Evolutionary conservation across 495 filamentous ascomycete genomes (phyloP), one percentile per base, ranked within the genome.

Genomic region (Penicillium cosmopolitanum): DNA sequence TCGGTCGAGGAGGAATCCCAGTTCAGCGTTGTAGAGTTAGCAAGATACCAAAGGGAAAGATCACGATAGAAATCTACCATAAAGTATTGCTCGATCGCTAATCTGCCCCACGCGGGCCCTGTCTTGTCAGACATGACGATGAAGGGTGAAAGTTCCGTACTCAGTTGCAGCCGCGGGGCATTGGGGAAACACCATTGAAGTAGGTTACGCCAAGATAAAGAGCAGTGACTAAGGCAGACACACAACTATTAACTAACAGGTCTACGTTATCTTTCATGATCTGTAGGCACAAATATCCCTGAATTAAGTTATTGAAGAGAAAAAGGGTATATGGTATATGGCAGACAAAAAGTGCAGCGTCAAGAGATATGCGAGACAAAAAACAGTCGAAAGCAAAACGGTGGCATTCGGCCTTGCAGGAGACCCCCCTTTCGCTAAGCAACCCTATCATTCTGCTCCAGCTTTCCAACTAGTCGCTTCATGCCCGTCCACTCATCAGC

Each of bases 401-500:
- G 55, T 43, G 34, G 21, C 53, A 52, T 46, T 54, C 58, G n/a
- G 58, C 18, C 53, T 21, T 13, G 16, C 53, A 35, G 21, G 42
- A 56, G 57, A 54, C 13, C 11, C 35, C 18, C 35, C 18, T 12
- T 48, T 13, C 46, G 23, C 66, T 51, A 75, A 60, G 61, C 71
- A 51, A 67, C 68, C 16, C 73, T 69, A 64, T 79, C 78, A 59
- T 76, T 78, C 58, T 79, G 73, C 59, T 77, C 93, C 64, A 90
- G 66, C 69, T 88, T 84, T 43, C 83, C 83, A 10, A 96, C 81
- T 65, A 96, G 76, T 73, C 88, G 91, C 84, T 96, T 97, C 63
- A 97, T 89, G 50, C 82, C 88, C 34, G 85, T 81, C 95, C 95
- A 97, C 71, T 97, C 95, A 65, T 98, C 95, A 54, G 83, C 85